phyloP scores from a whole-genome alignment of 805 yeast genomes.

The Metahyphopichia silvanorum region DNA sequence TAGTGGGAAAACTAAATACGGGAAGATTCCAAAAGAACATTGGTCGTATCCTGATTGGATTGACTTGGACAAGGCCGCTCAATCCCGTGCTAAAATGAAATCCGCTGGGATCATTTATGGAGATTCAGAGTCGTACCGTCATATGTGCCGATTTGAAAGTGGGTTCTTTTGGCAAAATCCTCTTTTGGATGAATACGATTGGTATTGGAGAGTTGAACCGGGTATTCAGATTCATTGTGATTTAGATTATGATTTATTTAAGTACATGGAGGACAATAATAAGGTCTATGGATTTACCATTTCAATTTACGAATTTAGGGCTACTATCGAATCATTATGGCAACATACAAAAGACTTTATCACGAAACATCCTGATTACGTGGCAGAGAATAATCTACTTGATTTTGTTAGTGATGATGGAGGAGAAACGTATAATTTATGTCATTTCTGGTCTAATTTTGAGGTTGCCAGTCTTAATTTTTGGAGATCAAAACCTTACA shows the following conservation, averaged over 20 bases:
- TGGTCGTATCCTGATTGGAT: slow-evolving; percentile 86
- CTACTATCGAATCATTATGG: slow-evolving; percentile 86
- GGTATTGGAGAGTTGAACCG: slow-evolving; percentile 94
- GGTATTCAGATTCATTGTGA: slow-evolving; percentile 77
- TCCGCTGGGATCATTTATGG: slow-evolving; percentile 62
- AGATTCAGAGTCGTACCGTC: slow-evolving; percentile 68
- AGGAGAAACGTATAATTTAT: slow-evolving; percentile 68
- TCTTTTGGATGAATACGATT: slow-evolving; percentile 67
- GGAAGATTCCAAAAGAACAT: slow-evolving; percentile 73
- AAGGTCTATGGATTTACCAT: slow-evolving; percentile 87
- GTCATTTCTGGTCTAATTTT: slow-evolving; percentile 89
- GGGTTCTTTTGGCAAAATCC: slow-evolving; percentile 84
- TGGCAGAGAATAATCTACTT: slow-evolving; percentile 61
- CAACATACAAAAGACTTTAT: slow-evolving; percentile 65
- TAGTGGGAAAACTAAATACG: slow-evolving; percentile 75
- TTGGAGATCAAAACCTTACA: slow-evolving; percentile 72
- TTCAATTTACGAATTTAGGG: slow-evolving; percentile 72
- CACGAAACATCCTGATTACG: slow-evolving; percentile 51
- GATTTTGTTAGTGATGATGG: slow-evolving; percentile 66
- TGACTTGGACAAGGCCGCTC: slow-evolving; percentile 66
- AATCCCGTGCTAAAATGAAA: slow-evolving; percentile 55
- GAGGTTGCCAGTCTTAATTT: slow-evolving; percentile 71
- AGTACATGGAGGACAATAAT: slow-evolving; percentile 65
- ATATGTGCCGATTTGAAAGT: slow-evolving; percentile 87
- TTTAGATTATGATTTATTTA: slow-evolving; percentile 80